These are phyloP conservation scores for Keithomyces neogunnii DNA, from an alignment of 2,329 filamentous ascomycete genomes.

Conservation along the genomic window DNA sequence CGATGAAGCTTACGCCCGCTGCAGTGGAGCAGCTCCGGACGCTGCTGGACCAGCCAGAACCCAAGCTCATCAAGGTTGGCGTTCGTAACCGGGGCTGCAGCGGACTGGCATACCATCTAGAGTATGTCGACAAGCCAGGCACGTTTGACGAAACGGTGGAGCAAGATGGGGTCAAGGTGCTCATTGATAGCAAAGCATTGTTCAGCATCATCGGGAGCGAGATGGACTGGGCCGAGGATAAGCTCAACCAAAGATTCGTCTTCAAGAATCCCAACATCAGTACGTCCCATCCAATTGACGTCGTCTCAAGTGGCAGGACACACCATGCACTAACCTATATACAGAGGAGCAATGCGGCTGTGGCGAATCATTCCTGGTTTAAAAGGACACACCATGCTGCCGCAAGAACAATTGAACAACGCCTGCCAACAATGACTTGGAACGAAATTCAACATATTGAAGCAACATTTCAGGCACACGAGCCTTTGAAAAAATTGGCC, in stretches of 20 bases:
- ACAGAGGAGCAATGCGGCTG: constrained; percentile 92
- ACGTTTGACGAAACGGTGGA: constrained; percentile 87
- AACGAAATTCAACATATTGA: no score
- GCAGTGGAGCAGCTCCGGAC: constrained; percentile 72
- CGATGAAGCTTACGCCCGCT: constrained; percentile 73
- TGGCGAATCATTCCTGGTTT: constrained; percentile 92
- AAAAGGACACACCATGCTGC: constrained; percentile 7
- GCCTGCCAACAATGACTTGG: neutral
- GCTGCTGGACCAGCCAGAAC: constrained; percentile 75
- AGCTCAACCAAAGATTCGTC: constrained; percentile 82
- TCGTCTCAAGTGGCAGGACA: constrained; percentile 19
- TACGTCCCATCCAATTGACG: constrained; percentile 43
- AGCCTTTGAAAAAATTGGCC: no score
- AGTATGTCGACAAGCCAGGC: constrained; percentile 88
- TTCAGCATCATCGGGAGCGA: constrained; percentile 98
- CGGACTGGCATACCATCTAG: constrained; percentile 83
- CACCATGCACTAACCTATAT: constrained; percentile 5
- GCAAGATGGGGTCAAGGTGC: constrained; percentile 89
- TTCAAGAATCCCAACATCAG: constrained; percentile 98
- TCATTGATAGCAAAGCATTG: constrained; percentile 94
- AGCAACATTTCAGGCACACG: no score
- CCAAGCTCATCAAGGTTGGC: constrained; percentile 88
- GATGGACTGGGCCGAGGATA: constrained; percentile 99
- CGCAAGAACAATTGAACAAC: neutral
- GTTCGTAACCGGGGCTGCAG: constrained; percentile 93